Percentiles rank a stretch among this genome's conserved stretches.
Evolutionary conservation across 2,329 filamentous ascomycete genomes (phyloP).

Genomic region (Ambrosiella xylebori): DNA sequence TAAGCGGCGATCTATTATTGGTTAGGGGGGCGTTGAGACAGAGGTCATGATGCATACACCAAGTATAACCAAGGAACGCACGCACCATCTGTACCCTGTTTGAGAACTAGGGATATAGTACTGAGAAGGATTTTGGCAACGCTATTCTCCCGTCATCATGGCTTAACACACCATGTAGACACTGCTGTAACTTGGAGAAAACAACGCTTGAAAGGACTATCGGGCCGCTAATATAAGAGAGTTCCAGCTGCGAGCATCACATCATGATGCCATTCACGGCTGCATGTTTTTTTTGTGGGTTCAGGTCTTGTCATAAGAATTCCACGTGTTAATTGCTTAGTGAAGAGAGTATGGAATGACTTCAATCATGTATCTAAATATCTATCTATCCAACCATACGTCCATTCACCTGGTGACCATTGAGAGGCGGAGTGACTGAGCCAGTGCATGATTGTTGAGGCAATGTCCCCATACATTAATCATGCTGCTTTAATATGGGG

Average conservation of each 20-base stretch:
- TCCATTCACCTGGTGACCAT: too few relatives aligned
- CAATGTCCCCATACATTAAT: neutral
- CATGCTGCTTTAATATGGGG: neutral
- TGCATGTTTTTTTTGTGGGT: neutral
- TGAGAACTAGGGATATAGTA: neutral
- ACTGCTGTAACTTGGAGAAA: neutral
- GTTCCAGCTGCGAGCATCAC: neutral
- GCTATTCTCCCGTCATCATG: neutral
- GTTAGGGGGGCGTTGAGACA: neutral
- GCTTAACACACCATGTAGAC: neutral
- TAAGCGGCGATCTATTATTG: neutral
- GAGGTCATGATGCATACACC: constrained; percentile 4
- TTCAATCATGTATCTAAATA: neutral
- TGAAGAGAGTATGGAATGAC: neutral
- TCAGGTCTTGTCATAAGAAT: neutral
- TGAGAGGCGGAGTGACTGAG: too few relatives aligned
- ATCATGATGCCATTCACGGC: neutral
- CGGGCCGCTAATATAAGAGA: neutral
- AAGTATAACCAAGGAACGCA: neutral
- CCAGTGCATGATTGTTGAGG: too few relatives aligned
- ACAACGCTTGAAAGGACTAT: neutral
- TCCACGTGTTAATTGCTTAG: neutral
- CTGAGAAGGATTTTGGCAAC: neutral
- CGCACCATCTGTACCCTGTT: neutral
- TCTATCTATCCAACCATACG: too few relatives aligned